A percentile compares a stretch with the other conserved stretches of the same genome.
phyloP scores from a whole-genome alignment of 306 rosid species.

The Heteromeles arbutifolia region DNA sequence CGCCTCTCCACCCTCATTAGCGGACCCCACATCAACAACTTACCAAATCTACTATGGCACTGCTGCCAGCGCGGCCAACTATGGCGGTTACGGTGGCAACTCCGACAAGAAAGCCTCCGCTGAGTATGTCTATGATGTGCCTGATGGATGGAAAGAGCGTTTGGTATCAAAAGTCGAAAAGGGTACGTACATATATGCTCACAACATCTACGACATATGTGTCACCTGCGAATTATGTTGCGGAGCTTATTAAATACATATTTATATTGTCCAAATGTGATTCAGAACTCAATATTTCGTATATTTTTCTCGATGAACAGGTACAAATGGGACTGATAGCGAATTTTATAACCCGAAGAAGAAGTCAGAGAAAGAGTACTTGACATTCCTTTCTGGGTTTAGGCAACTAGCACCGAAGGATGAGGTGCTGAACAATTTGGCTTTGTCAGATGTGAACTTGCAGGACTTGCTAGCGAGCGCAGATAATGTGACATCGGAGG shows the following conservation, averaged over 20 bases:
- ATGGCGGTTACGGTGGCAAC: conserved; percentile 86
- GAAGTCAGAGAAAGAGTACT: conserved; percentile 63
- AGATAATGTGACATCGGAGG: conserved; percentile 50
- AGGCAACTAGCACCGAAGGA: conserved; percentile 75
- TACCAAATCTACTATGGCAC: conserved; percentile 80
- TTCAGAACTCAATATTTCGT: background rate
- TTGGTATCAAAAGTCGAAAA: conserved; percentile 82
- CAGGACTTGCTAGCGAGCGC: conserved; percentile 72
- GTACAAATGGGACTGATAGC: conserved; percentile 70
- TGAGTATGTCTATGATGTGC: conserved; percentile 77
- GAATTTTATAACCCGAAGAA: conserved; percentile 88
- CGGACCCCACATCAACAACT: conserved; percentile 25
- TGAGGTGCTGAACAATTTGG: conserved; percentile 56
- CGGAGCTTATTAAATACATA: background rate
- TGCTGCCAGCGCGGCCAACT: conserved; percentile 84
- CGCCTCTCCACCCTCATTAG: conserved; percentile 37
- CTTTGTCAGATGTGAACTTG: conserved; percentile 69
- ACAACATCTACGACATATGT: background rate
- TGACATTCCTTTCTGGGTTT: conserved; percentile 60
- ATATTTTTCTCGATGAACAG: conserved; percentile 1
- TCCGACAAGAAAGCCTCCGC: conserved; percentile 74
- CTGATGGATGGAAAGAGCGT: conserved; percentile 81
- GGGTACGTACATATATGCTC: conserved; percentile 24
- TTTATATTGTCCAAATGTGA: background rate
- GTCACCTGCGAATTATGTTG: background rate